Conservation (phyloP, 2,329 filamentous ascomycete genomes). For the Huntiella bhutanensis region DNA sequence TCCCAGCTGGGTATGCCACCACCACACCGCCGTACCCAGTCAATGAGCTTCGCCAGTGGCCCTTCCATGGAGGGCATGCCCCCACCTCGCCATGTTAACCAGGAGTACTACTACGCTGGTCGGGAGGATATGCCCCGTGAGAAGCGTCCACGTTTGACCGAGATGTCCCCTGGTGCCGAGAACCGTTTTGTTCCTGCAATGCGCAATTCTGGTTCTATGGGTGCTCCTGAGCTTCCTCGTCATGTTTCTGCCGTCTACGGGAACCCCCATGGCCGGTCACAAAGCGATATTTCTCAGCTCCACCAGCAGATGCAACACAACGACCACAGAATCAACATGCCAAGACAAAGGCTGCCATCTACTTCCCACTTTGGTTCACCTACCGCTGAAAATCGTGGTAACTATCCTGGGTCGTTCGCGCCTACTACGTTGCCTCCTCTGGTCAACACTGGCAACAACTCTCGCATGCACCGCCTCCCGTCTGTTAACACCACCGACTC, state of each 20-base stretch:
- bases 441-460: neutral
- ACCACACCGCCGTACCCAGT: slow-evolving; percentile 18
- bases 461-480: slow-evolving; percentile 1
- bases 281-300: slow-evolving; percentile 11
- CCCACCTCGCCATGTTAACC: slow-evolving; percentile 2
- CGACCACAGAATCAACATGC: slow-evolving; percentile 5
- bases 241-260: neutral
- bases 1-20: slow-evolving; percentile 4
- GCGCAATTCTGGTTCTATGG: slow-evolving; percentile 3
- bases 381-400: slow-evolving; percentile 1
- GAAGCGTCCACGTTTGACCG: slow-evolving; percentile 8
- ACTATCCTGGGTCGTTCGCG: neutral
- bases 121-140: slow-evolving; percentile 6
- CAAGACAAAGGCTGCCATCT: slow-evolving; percentile 6
- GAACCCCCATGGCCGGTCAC: slow-evolving; percentile 9
- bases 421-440: slow-evolving; percentile 3
- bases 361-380: slow-evolving; percentile 1
- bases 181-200: slow-evolving; percentile 6
- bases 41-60: slow-evolving; percentile 16
- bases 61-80: slow-evolving; percentile 8
- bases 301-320: slow-evolving; percentile 6
- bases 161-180: slow-evolving; percentile 8
- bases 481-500: slow-evolving; percentile 4
- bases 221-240: slow-evolving; percentile 2
- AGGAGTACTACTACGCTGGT: slow-evolving; percentile 7